A percentile compares a stretch with the other conserved stretches of the same genome.
Conservation (phyloP, 331 rosid species). For the Prunus yedoensis region DNA sequence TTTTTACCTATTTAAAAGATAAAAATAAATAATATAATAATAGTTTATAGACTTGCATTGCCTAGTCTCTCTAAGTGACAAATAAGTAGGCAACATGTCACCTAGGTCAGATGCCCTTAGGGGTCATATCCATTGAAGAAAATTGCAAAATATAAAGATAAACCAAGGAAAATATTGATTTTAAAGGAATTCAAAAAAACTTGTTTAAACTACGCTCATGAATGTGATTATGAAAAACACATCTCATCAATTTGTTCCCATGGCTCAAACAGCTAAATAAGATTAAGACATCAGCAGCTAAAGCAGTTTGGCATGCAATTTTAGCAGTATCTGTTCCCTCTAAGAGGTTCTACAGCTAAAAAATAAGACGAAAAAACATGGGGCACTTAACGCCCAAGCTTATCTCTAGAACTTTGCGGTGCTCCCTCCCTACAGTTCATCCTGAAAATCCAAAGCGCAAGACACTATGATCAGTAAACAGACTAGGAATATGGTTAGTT, state of each 20-base stretch:
- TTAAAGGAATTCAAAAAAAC: background rate
- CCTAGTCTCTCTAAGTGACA: no score
- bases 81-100: no score
- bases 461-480: constrained; percentile 9
- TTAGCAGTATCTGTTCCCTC: constrained; percentile 30
- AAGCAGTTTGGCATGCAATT: constrained; percentile 10
- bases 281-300: constrained; percentile 14
- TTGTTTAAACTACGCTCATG: constrained; percentile 26
- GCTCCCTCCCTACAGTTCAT: constrained; percentile 61
- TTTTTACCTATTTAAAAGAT: no score
- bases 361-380: background rate
- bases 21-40: no score
- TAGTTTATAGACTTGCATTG: no score
- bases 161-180: background rate
- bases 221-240: constrained; percentile 27
- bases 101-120: no score
- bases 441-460: constrained; percentile 48
- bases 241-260: constrained; percentile 37
- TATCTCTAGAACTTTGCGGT: constrained; percentile 22
- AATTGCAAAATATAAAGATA: background rate
- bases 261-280: constrained; percentile 45
- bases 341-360: constrained; percentile 44
- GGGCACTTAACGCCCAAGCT: constrained; percentile 17
- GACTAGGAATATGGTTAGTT: background rate
- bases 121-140: background rate